Conservation (phyloP, 2,329 filamentous ascomycete genomes). For the Ascochyta clinopodiicola region DNA sequence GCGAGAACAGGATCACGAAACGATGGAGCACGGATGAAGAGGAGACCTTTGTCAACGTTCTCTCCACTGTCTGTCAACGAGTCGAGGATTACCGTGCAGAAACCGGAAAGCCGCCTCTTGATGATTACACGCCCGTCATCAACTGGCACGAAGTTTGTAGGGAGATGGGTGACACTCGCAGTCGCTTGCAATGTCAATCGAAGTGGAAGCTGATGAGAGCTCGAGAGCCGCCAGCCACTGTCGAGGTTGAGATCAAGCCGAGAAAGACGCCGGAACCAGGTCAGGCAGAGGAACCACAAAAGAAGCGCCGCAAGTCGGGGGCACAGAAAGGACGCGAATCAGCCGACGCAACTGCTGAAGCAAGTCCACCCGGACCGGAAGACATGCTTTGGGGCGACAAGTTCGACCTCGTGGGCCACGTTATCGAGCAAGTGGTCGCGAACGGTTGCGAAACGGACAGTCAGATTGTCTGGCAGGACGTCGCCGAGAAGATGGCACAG, state of each 20-base stretch:
- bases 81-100: slow-evolving; percentile 43
- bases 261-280: slow-evolving; percentile 1
- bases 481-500: slow-evolving; percentile 8
- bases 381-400: slow-evolving; percentile 52
- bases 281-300: background rate
- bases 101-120: slow-evolving; percentile 27
- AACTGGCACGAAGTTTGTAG: slow-evolving; percentile 71
- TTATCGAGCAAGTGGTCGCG: slow-evolving; percentile 20
- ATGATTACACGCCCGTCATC: slow-evolving; percentile 59
- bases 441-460: slow-evolving; percentile 31
- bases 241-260: slow-evolving; percentile 24
- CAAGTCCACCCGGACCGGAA: slow-evolving; percentile 20
- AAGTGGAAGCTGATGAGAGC: slow-evolving; percentile 64
- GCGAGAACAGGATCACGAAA: slow-evolving; percentile 59
- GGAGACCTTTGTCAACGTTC: slow-evolving; percentile 57
- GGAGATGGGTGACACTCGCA: slow-evolving; percentile 67
- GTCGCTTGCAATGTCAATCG: slow-evolving; percentile 69
- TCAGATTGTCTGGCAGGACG: slow-evolving; percentile 45
- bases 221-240: slow-evolving; percentile 12
- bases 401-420: slow-evolving; percentile 49
- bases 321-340: background rate
- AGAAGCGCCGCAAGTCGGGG: slow-evolving; percentile 1
- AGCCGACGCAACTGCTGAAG: background rate
- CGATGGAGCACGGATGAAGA: slow-evolving; percentile 70
- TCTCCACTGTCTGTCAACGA: slow-evolving; percentile 62